phyloP scores from a whole-genome alignment of 192 early-diverging fungal species.

The Paraglomus occultum region DNA sequence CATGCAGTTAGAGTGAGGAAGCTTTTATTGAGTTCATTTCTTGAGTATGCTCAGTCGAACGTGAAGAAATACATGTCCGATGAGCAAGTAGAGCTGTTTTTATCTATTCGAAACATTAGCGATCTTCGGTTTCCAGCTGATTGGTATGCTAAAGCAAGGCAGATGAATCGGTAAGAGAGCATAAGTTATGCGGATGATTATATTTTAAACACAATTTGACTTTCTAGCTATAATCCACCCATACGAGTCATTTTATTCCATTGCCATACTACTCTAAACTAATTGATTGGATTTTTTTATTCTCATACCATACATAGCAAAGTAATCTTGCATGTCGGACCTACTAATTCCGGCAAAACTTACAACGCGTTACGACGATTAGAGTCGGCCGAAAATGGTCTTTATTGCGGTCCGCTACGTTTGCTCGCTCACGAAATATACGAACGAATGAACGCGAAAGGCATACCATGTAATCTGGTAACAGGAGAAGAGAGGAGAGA shows the following conservation, averaged over 20 bases:
- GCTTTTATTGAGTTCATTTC: constrained; percentile 43
- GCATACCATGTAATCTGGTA: constrained; percentile 76
- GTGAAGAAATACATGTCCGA: constrained; percentile 32
- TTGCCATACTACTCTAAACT: not conserved
- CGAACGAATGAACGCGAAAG: constrained; percentile 74
- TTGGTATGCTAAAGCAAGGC: constrained; percentile 73
- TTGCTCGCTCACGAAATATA: constrained; percentile 93
- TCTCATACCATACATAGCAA: constrained; percentile 45
- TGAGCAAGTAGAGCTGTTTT: constrained; percentile 41
- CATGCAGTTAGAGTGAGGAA: constrained; percentile 16
- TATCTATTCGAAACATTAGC: constrained; percentile 57
- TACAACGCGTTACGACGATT: constrained; percentile 81
- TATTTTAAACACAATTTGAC: not conserved
- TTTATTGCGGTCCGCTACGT: constrained; percentile 90
- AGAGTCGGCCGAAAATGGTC: constrained; percentile 54
- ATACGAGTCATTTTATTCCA: not conserved
- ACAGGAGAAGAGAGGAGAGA: constrained; percentile 88
- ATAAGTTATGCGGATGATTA: not conserved
- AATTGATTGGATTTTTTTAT: not conserved
- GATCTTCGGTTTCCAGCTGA: constrained; percentile 80
- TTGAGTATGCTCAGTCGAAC: constrained; percentile 34
- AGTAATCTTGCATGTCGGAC: constrained; percentile 92
- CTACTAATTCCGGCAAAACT: constrained; percentile 98
- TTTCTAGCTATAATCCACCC: not conserved
- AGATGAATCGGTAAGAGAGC: constrained; percentile 61